Base-by-base conservation (phyloP, 495 filamentous ascomycete genomes). In the Hypoxylon lienhwacheense region DNA sequence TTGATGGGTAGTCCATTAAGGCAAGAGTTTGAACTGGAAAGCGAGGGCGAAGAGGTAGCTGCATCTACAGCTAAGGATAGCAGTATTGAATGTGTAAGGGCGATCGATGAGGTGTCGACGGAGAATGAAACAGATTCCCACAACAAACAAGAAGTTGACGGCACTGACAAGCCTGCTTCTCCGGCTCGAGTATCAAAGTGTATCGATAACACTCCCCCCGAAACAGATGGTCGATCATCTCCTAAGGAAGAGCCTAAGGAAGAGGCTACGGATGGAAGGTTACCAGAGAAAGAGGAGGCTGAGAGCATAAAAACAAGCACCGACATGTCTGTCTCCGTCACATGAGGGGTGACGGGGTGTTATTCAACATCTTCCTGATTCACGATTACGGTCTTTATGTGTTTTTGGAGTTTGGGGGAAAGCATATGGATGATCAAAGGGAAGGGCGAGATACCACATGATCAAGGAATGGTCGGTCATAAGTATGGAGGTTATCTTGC, bases 1-100 rank as follows among this genome's bases (percentile, higher is more conserved):
- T 32, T 66, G 25, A 53, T 66, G 45, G 45, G 63, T 44, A 68
- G 66, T 20, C 66, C 66, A 12, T 47, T 68, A 0, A 61, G 45
- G 31, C 57, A 66, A 24, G 59, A 66, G 42, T 68, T 68, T 35
- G 65, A 61, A 11, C 47, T 52, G 4, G 50, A 58, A 20, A 36
- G 32, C 16, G 61, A 67, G 31, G 14, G 44, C n/a, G 54, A 58
- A 11, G 65, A 50, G n/a, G 33, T 28, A 19, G 40, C 43, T 7
- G 60, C 61, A 16, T 47, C 61, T 0, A 53, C 39, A 17, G 58
- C 61, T n/a, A 47, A 41, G 7, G 39, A 60, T 25, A 55, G 25
- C 6, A 16, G 48, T 1, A 17, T 45, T 11, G 21, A 48, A 15
- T 34, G 16, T 11, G 15, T 11, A 22, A 46, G 48, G 2, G 33